phyloP scores from a whole-genome alignment of 2,329 filamentous ascomycete species.

The Phoma sp. region DNA sequence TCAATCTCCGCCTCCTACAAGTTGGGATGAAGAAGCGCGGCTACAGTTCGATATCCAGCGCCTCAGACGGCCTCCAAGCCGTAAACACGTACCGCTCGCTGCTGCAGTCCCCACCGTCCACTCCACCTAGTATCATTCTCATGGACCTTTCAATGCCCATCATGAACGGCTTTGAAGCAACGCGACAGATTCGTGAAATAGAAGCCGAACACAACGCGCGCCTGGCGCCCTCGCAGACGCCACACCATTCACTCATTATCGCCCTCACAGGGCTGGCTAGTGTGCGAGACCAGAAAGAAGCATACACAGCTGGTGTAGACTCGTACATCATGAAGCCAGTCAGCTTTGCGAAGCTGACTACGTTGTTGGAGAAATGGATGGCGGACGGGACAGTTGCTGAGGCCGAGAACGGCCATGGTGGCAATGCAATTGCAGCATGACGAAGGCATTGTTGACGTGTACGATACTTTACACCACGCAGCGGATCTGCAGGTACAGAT shows the following conservation, averaged over 20 bases:
- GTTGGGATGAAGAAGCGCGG: constrained; percentile 33
- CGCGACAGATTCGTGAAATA: constrained; percentile 32
- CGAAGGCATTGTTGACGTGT: not conserved
- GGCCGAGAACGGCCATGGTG: no score
- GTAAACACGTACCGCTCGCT: constrained; percentile 26
- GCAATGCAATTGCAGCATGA: no score
- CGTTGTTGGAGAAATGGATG: not conserved
- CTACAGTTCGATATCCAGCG: constrained; percentile 20
- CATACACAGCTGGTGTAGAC: constrained; percentile 26
- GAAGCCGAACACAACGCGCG: constrained; percentile 15
- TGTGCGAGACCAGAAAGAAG: constrained; percentile 23
- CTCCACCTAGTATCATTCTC: constrained; percentile 17
- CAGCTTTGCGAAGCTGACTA: constrained; percentile 24
- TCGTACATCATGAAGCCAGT: constrained; percentile 35
- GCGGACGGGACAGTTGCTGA: not conserved
- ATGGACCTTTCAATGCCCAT: constrained; percentile 40
- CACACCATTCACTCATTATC: constrained; percentile 6
- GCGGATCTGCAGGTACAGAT: not conserved
- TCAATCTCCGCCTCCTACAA: constrained; percentile 41
- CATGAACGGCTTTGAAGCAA: constrained; percentile 38
- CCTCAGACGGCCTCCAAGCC: constrained; percentile 35
- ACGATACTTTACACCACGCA: not conserved
- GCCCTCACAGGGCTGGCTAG: constrained; percentile 33
- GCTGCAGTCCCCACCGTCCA: constrained; percentile 2
- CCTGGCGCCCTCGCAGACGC: not conserved